Percentiles rank a stretch among this genome's conserved stretches.
These are phyloP conservation scores for Fusarium marasasianum DNA, from an alignment of 2,329 filamentous ascomycete species.

Conservation along the genomic window DNA sequence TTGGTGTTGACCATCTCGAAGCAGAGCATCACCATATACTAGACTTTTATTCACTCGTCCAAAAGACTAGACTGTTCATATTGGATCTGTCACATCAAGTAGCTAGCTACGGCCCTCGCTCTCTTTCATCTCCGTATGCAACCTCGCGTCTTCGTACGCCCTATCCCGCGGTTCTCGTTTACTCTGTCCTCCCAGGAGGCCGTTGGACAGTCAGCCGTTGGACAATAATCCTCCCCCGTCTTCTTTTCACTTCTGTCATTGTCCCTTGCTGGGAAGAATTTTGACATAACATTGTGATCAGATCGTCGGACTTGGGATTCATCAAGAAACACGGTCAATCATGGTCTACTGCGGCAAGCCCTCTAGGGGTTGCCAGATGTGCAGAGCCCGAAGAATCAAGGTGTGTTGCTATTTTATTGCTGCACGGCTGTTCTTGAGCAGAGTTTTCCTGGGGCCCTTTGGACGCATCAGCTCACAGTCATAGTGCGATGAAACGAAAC, in stretches of 20 bases:
- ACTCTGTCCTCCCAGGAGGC: slow-evolving; percentile 35
- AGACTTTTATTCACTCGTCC: background rate
- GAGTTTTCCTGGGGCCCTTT: background rate
- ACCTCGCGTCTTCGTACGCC: slow-evolving; percentile 42
- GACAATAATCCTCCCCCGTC: slow-evolving; percentile 7
- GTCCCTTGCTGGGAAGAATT: background rate
- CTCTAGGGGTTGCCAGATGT: slow-evolving; percentile 77
- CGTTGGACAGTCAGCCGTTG: slow-evolving; percentile 31
- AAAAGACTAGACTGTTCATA: slow-evolving; percentile 1
- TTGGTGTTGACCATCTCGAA: slow-evolving; percentile 1
- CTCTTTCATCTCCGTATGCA: slow-evolving; percentile 35
- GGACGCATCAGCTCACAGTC: slow-evolving; percentile 16
- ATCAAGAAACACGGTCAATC: slow-evolving; percentile 30
- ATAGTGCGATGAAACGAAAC: slow-evolving; percentile 74
- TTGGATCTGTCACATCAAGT: slow-evolving; percentile 21
- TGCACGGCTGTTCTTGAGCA: background rate
- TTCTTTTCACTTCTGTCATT: background rate
- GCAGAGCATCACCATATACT: slow-evolving; percentile 2
- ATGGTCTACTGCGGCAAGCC: slow-evolving; percentile 76
- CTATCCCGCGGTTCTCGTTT: slow-evolving; percentile 28
- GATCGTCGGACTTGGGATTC: background rate
- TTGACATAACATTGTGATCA: background rate
- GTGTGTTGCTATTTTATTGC: slow-evolving; percentile 53
- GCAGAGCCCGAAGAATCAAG: slow-evolving; percentile 77
- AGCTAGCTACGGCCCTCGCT: slow-evolving; percentile 13